Evolutionary conservation across 371 early-diverging fungal species (phyloP), one percentile per base, ranked within the genome.

Genomic region (Umbelopsis sp.): DNA sequence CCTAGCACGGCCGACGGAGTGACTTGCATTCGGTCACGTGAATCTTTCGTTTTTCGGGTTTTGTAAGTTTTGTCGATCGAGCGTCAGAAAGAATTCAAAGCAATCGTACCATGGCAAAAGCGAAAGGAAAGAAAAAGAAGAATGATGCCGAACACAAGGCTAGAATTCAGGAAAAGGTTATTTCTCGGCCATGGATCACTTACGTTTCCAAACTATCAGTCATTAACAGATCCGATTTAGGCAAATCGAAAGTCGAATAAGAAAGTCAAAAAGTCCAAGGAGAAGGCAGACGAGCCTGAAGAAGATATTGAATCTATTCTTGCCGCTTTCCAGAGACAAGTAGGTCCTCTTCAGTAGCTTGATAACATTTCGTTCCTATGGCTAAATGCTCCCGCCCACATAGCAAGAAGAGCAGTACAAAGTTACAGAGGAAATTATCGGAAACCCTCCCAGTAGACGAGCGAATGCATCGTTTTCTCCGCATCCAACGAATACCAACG

Each of bases 231-330:
- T 63, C 20, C 20, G 10, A 41, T 51, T 37, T 46, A 70, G 74
- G 65, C 72, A 69, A 63, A 80, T 51, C 75, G 80, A 65, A 81
- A 86, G 74, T 75, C 75, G 66, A 45, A 70, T 46, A 77, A 77
- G 66, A 84, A 86, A 73, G 80, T 80, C 44, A 78, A 77, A 35
- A 80, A 79, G 69, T 65, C 67, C 32, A 74, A 70, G 74, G 68
- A 69, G 69, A 81, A 74, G 16, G 46, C 63, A 4, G 84, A 80
- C 63, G 85, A 86, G 29, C 81, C 78, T 52, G 87, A 85, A 29
- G 89, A 87, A 63, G 90, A 90, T 69, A 87, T 90, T 67, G 90
- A 90, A 50, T 70, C 80, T 8, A 83, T 90, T 44, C 77, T 90
- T 24, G 79, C 76, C 50, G 78, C 80, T 63, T 85, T 90, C 64